Base-by-base conservation (phyloP, 441 rosid species). In the Omphalea diandra region DNA sequence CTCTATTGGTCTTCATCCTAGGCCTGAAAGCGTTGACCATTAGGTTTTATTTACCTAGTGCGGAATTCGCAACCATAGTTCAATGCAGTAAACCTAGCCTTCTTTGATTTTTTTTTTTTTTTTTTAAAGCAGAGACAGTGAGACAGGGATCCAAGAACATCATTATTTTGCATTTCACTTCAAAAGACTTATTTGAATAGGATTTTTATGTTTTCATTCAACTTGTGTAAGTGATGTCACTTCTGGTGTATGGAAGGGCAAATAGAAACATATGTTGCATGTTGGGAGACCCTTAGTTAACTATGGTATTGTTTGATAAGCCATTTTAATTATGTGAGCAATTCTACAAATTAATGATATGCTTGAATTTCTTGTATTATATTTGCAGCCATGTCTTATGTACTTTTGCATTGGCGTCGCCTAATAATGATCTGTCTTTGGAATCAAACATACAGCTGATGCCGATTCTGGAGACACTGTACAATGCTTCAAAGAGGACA, bases 381-480 rank as follows among this genome's bases (percentile, higher is more conserved):
- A 44, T 75, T 56, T 27, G 55, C 69, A 63, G 68, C 63, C 20
- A 24, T 68, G 35, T 56, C 32, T 35, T 53, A 24, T 69, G 54
- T 65, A 40, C 63, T 72, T 71, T 65, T 67, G 38, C 41, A 32
- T 18, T 69, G 32, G 9, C 57, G 32, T 20, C 8, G 12, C 61
- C 58, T 78, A 53, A 67, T 49, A 38, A 56, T 53, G 54, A 66
- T 71, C 31, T 73, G 20, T 75, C 60, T 70, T 54, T 54, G 40
- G 20, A 20, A 69, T 82, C 81, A 71, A 76, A 77, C 61, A 65
- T 60, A 70, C 93, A 90, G 96, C 81, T 90, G 83, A 84, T 96
- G 86, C 98, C 99, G 56, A 87, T 96, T 78, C 82, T 96, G 85
- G 99, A 93, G 82, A 89, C 96, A 11, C 75, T 96, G 61, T 93